phyloP scores from a whole-genome alignment of 2,329 filamentous ascomycete species.

The Knufia petricola region DNA sequence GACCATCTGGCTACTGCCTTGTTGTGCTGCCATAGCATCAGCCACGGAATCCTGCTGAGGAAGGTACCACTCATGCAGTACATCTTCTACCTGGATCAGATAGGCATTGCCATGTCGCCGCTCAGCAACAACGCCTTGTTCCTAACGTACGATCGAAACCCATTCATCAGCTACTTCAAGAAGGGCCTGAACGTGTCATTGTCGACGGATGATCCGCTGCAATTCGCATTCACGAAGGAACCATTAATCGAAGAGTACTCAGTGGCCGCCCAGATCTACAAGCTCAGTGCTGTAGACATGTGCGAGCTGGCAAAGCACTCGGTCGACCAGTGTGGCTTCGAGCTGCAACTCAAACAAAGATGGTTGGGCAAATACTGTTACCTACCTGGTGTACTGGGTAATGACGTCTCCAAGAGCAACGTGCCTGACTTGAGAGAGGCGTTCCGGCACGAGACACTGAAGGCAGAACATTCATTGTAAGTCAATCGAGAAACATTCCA shows the following conservation, averaged over 20 bases:
- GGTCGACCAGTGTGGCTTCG: conserved; percentile 89
- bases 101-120: conserved; percentile 98
- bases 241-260: conserved; percentile 97
- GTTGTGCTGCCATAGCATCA: conserved; percentile 92
- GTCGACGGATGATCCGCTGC: conserved; percentile 90
- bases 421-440: conserved; percentile 87
- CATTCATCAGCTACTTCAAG: conserved; percentile 90
- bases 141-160: conserved; percentile 91
- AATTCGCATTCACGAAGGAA: conserved; percentile 98
- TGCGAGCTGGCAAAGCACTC: conserved; percentile 95
- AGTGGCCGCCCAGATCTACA: conserved; percentile 96
- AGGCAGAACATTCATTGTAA: conserved; percentile 77
- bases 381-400: conserved; percentile 70
- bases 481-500: conserved; percentile 14
- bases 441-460: conserved; percentile 76
- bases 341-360: conserved; percentile 75
- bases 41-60: conserved; percentile 80
- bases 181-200: conserved; percentile 90
- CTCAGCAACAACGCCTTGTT: conserved; percentile 96
- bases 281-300: conserved; percentile 94
- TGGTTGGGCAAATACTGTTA: conserved; percentile 79
- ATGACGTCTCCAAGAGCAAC: conserved; percentile 91
- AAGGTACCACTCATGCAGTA: conserved; percentile 95
- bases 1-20: conserved; percentile 90
- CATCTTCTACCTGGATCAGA: conserved; percentile 94